phyloP scores from a whole-genome alignment of 2,329 filamentous ascomycete species.

The Aureobasidium pullulans region DNA sequence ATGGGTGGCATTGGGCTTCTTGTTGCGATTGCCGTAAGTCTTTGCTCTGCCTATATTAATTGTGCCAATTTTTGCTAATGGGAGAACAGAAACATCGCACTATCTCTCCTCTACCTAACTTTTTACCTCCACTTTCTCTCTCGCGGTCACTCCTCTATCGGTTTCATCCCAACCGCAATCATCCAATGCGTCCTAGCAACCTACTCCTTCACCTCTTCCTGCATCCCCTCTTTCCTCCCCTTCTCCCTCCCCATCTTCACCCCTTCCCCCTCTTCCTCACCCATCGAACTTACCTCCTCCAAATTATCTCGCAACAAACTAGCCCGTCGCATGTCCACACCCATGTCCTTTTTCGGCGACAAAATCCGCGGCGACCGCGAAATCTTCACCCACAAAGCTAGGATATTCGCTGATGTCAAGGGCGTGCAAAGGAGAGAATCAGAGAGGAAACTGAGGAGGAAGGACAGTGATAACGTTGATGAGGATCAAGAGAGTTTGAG shows the following conservation, averaged over 20 bases:
- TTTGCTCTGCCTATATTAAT: background rate
- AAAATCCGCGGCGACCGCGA: background rate
- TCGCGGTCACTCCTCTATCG: background rate
- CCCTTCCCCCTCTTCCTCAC: background rate
- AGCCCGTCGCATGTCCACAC: background rate
- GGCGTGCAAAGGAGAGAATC: background rate
- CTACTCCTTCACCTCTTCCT: background rate
- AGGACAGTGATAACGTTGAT: background rate
- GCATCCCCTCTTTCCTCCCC: background rate
- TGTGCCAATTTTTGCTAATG: background rate
- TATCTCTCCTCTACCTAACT: background rate
- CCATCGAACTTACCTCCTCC: background rate
- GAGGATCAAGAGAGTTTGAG: background rate
- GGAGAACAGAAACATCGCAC: background rate
- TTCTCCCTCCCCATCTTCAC: background rate
- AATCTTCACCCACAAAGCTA: background rate
- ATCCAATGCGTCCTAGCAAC: background rate
- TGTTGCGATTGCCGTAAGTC: background rate
- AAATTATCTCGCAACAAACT: background rate
- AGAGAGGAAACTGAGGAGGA: background rate
- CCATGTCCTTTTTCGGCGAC: slow-evolving; percentile 1
- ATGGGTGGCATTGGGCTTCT: background rate
- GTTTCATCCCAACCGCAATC: background rate
- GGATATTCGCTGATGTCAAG: slow-evolving; percentile 1
- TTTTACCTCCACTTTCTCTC: background rate